Conservation (phyloP, 2,329 filamentous ascomycete species). For the Hypoxylon sp. region DNA sequence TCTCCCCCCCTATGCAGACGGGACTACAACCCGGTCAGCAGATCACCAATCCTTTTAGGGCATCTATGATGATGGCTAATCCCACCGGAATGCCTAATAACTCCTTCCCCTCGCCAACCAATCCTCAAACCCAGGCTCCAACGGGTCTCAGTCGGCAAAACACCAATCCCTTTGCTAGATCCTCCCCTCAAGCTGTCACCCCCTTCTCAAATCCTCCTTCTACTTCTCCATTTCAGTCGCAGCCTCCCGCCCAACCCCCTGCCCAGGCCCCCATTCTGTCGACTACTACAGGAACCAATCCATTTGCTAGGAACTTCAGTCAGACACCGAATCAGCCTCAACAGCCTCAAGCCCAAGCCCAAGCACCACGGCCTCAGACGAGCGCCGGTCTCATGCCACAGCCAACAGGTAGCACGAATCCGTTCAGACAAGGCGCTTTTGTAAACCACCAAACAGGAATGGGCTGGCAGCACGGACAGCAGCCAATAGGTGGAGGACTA, state of each 20-base stretch:
- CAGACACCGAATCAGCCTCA: constrained; percentile 53
- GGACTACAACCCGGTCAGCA: constrained; percentile 67
- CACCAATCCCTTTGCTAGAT: constrained; percentile 90
- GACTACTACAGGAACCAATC: constrained; percentile 71
- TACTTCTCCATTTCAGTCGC: constrained; percentile 64
- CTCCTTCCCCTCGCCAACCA: constrained; percentile 60
- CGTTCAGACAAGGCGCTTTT: constrained; percentile 92
- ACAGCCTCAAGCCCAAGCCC: constrained; percentile 54
- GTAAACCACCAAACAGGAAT: constrained; percentile 90
- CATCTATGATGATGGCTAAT: constrained; percentile 82
- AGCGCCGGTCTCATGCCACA: constrained; percentile 74
- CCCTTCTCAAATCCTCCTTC: constrained; percentile 56
- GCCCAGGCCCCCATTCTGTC: constrained; percentile 62
- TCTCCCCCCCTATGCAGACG: constrained; percentile 59
- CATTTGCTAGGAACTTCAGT: constrained; percentile 68
- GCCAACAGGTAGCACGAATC: constrained; percentile 91
- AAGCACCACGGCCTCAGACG: constrained; percentile 61
- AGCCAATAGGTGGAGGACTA: constrained; percentile 84
- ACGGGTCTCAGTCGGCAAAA: constrained; percentile 70
- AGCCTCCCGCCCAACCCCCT: constrained; percentile 56
- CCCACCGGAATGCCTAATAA: constrained; percentile 64
- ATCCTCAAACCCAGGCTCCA: constrained; percentile 55
- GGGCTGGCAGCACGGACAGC: constrained; percentile 86
- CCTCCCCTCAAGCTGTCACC: constrained; percentile 61
- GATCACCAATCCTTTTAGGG: constrained; percentile 92